These are phyloP conservation scores for Colletotrichum paranaense DNA, from an alignment of 2,329 filamentous ascomycete genomes.

Conservation along the genomic window DNA sequence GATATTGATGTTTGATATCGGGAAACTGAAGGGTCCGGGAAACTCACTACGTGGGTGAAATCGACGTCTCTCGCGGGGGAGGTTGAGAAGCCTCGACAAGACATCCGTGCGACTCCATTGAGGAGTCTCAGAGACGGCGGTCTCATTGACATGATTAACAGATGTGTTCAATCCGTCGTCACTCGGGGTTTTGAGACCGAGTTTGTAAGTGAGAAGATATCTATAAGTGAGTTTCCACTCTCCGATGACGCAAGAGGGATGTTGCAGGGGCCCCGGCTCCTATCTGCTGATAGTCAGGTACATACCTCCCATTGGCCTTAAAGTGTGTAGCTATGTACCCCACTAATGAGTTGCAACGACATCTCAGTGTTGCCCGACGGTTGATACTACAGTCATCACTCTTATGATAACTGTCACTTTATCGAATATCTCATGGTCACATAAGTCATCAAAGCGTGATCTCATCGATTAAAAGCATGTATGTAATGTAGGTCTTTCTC, in stretches of 20 bases:
- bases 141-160: conserved; percentile 11
- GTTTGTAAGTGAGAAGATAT: not conserved
- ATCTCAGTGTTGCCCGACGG: not conserved
- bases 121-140: not conserved
- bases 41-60: conserved; percentile 59
- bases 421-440: not conserved
- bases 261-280: conserved; percentile 1
- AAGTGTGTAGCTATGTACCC: not conserved
- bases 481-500: conserved; percentile 1
- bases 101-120: not conserved
- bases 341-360: not conserved
- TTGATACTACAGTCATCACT: not conserved
- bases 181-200: not conserved
- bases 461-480: conserved; percentile 26
- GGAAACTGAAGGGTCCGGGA: not conserved
- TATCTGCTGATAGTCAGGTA: not conserved
- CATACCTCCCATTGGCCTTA: not conserved
- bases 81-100: conserved; percentile 47
- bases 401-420: not conserved
- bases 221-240: conserved; percentile 10
- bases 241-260: conserved; percentile 24
- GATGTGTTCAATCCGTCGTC: not conserved
- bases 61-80: conserved; percentile 48
- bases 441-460: conserved; percentile 4
- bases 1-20: not conserved